phyloP scores from a whole-genome alignment of 2,329 filamentous ascomycete genomes.

The Xylariaceae sp. region DNA sequence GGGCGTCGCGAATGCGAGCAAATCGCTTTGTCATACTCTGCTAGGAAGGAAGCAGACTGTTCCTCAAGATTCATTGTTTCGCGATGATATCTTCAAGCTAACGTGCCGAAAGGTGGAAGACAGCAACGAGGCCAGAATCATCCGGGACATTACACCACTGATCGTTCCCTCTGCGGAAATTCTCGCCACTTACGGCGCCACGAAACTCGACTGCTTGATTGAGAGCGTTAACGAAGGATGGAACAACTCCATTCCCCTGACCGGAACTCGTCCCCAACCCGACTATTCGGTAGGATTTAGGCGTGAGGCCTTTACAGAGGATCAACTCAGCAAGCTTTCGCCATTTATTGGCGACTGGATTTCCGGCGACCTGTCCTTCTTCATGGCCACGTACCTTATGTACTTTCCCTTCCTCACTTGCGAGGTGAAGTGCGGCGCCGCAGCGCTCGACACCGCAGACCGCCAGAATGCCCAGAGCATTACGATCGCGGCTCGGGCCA shows the following conservation, averaged over 20 bases:
- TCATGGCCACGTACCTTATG: conserved; percentile 53
- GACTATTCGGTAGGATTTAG: conserved; percentile 52
- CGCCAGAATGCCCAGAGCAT: conserved; percentile 50
- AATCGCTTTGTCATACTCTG: conserved; percentile 24
- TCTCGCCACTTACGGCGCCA: conserved; percentile 38
- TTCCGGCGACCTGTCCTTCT: conserved; percentile 45
- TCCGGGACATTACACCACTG: conserved; percentile 45
- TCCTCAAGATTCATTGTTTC: conserved; percentile 46
- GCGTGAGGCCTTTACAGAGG: conserved; percentile 48
- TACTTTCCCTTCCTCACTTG: conserved; percentile 57
- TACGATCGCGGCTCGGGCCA: conserved; percentile 46
- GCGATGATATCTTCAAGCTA: conserved; percentile 44
- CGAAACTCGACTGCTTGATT: conserved; percentile 41
- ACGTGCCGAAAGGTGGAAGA: conserved; percentile 41
- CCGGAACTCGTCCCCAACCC: conserved; percentile 47
- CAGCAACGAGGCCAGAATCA: conserved; percentile 47
- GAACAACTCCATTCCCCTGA: conserved; percentile 43
- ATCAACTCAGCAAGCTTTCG: conserved; percentile 49
- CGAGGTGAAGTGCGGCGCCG: conserved; percentile 53
- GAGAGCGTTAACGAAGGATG: conserved; percentile 52
- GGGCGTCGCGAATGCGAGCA: conserved; percentile 42
- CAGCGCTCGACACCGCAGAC: conserved; percentile 45
- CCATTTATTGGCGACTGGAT: conserved; percentile 45
- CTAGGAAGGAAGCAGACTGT: background rate
- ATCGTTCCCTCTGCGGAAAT: conserved; percentile 48